A percentile compares a stretch with the other conserved stretches of the same genome.
phyloP scores from a whole-genome alignment of 2,329 filamentous ascomycete genomes.

The Penicillium sumatraense region DNA sequence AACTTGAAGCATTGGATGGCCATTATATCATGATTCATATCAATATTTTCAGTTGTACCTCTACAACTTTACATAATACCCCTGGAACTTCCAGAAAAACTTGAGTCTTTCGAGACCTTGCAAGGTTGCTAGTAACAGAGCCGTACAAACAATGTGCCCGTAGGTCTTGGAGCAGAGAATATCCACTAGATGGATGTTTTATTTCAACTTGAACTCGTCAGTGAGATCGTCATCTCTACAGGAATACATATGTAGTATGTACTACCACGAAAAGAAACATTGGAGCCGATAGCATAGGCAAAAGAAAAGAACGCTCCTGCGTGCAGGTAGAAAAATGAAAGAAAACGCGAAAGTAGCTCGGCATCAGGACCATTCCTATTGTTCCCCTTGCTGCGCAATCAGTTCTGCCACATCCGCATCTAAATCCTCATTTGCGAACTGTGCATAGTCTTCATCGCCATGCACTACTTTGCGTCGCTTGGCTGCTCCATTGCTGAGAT shows the following conservation, averaged over 20 bases:
- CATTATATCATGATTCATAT: not conserved
- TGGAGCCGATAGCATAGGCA: not conserved
- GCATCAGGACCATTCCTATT: conserved; percentile 11
- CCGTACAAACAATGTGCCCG: no score
- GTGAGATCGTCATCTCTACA: not conserved
- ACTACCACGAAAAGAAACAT: not conserved
- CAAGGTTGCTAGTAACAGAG: not conserved
- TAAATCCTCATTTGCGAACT: conserved; percentile 58
- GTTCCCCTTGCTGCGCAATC: conserved; percentile 52
- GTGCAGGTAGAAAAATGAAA: not conserved
- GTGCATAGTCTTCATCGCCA: conserved; percentile 48
- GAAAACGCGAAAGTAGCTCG: not conserved
- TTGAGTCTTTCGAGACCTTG: no score
- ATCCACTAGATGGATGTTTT: no score
- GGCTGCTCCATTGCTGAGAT: conserved; percentile 35
- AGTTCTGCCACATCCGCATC: conserved; percentile 67
- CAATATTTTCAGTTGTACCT: not conserved
- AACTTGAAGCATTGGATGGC: conserved; percentile 1
- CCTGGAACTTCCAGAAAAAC: no score
- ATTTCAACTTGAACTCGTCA: no score
- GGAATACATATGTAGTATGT: not conserved
- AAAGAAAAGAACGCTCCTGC: not conserved
- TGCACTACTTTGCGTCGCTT: conserved; percentile 57
- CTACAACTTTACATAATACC: no score
- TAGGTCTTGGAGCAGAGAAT: not conserved